Evolutionary conservation across 129 eudicot species (phyloP).

Genomic region (Saussurea involucrata): DNA sequence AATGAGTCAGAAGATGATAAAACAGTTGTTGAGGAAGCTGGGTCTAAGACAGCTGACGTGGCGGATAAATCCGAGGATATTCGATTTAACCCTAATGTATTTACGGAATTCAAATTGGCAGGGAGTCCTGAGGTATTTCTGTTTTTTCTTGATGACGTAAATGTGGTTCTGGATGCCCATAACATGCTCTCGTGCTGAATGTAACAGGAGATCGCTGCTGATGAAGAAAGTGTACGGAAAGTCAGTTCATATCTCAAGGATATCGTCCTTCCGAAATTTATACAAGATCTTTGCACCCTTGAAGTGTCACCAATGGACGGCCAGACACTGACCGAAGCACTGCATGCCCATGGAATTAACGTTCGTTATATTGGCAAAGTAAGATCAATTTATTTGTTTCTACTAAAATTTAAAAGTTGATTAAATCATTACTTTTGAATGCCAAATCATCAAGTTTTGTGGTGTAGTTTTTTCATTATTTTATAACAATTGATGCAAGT

Average conservation of each 20-base stretch:
- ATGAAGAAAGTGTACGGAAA: constrained; percentile 87
- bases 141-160: not conserved
- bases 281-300: constrained; percentile 85
- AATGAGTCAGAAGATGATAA: constrained; percentile 26
- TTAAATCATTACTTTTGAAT: not conserved
- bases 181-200: not conserved
- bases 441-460: not conserved
- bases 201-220: constrained; percentile 84
- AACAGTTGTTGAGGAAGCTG: constrained; percentile 32
- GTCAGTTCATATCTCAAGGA: constrained; percentile 70
- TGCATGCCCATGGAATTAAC: constrained; percentile 97
- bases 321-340: constrained; percentile 96
- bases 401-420: not conserved
- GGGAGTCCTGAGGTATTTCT: constrained; percentile 69
- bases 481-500: not conserved
- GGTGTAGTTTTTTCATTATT: not conserved
- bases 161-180: not conserved
- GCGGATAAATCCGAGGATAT: constrained; percentile 44
- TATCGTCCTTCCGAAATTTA: constrained; percentile 71
- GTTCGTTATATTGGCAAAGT: constrained; percentile 95
- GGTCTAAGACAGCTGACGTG: constrained; percentile 27
- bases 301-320: constrained; percentile 99
- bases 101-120: constrained; percentile 87
- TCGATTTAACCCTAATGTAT: constrained; percentile 86
- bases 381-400: constrained; percentile 18